Evolutionary conservation across 1,284 basidiomycete species (phyloP).

Genomic region (Wallemia hederae): DNA sequence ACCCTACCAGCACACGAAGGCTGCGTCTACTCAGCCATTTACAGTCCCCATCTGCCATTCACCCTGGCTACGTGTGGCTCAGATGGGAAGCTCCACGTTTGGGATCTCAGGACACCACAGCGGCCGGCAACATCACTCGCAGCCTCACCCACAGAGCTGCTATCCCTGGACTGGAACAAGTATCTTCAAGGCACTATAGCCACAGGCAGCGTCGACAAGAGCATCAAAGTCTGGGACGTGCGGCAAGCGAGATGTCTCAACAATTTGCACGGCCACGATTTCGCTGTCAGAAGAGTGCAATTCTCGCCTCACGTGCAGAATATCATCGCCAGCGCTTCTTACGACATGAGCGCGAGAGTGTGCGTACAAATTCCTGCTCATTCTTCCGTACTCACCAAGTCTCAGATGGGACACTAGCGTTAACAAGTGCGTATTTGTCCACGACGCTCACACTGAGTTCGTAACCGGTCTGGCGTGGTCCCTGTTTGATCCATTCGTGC

Average conservation of each 20-base stretch:
- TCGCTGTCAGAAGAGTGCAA: slow-evolving; percentile 21
- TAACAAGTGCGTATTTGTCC: slow-evolving; percentile 18
- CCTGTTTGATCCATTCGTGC: slow-evolving; percentile 44
- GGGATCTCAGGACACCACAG: slow-evolving; percentile 4
- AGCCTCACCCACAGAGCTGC: slow-evolving; percentile 5
- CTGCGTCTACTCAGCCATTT: slow-evolving; percentile 66
- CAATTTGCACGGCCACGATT: slow-evolving; percentile 18
- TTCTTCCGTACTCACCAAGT: not conserved
- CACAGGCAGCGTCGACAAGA: slow-evolving; percentile 21
- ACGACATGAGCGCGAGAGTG: slow-evolving; percentile 87
- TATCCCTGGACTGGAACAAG: slow-evolving; percentile 26
- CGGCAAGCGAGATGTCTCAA: slow-evolving; percentile 9
- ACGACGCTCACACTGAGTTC: slow-evolving; percentile 77
- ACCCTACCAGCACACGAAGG: slow-evolving; percentile 54
- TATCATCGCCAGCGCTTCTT: slow-evolving; percentile 51
- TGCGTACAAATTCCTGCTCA: slow-evolving; percentile 22
- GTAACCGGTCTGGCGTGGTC: slow-evolving; percentile 68
- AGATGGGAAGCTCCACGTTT: slow-evolving; percentile 28
- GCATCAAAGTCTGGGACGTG: slow-evolving; percentile 20
- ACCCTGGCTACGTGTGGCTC: slow-evolving; percentile 52
- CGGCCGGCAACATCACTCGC: not conserved
- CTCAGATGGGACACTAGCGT: slow-evolving; percentile 1
- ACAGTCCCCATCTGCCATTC: slow-evolving; percentile 67
- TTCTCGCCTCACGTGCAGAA: slow-evolving; percentile 17
- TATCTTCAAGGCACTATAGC: slow-evolving; percentile 21